Conservation (phyloP, 768 basidiomycete species). For the Pleurotus eryngii region DNA sequence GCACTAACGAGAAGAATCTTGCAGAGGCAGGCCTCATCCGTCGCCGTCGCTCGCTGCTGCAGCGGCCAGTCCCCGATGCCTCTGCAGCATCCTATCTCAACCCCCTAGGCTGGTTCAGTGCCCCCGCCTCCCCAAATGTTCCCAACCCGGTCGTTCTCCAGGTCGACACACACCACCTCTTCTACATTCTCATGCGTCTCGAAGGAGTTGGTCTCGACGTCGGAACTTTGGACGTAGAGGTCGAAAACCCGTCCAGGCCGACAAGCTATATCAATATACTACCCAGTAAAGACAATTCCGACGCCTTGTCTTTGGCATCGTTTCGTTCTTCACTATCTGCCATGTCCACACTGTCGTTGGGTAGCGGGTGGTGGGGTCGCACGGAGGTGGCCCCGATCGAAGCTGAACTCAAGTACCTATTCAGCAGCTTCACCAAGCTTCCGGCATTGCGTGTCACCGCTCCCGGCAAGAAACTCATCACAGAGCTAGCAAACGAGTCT, state of each 20-base stretch:
- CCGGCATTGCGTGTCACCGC: constrained; percentile 71
- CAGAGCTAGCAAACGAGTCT: constrained; percentile 66
- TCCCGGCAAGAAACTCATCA: constrained; percentile 61
- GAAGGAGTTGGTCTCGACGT: constrained; percentile 77
- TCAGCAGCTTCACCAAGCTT: constrained; percentile 86
- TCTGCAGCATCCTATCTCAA: constrained; percentile 44
- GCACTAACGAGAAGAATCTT: constrained; percentile 66
- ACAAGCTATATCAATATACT: constrained; percentile 70
- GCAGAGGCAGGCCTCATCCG: constrained; percentile 59
- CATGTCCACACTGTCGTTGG: constrained; percentile 73
- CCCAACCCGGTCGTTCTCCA: constrained; percentile 64
- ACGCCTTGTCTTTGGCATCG: constrained; percentile 70
- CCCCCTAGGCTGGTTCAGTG: constrained; percentile 60
- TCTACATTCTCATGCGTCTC: constrained; percentile 84
- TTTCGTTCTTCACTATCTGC: constrained; percentile 74
- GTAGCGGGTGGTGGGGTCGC: constrained; percentile 69
- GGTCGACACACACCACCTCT: constrained; percentile 79
- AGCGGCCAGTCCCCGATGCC: constrained; percentile 24
- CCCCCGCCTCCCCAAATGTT: constrained; percentile 25
- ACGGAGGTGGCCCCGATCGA: constrained; percentile 59
- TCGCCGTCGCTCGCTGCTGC: constrained; percentile 39
- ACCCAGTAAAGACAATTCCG: constrained; percentile 56
- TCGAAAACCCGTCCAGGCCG: constrained; percentile 72
- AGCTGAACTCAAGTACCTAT: constrained; percentile 79
- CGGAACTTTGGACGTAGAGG: constrained; percentile 75